These are phyloP conservation scores for Zasmidium angulare DNA, from an alignment of 2,329 filamentous ascomycete species.

Conservation along the genomic window DNA sequence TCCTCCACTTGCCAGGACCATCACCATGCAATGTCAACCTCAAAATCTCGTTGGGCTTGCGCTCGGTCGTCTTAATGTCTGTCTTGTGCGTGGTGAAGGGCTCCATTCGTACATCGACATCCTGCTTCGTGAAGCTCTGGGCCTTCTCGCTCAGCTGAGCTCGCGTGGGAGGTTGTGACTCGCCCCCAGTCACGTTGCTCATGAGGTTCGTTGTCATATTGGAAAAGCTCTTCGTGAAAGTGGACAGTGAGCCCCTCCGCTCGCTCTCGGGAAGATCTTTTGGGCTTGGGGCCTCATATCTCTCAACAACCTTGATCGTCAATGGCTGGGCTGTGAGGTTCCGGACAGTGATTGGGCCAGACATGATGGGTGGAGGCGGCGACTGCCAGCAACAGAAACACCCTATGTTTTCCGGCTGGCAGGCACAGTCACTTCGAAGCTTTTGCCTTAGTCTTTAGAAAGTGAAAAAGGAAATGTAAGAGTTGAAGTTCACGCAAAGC, in stretches of 20 bases:
- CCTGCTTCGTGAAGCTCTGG: conserved; percentile 60
- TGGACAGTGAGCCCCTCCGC: conserved; percentile 39
- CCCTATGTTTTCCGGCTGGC: background rate
- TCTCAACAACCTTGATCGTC: conserved; percentile 70
- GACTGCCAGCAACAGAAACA: background rate
- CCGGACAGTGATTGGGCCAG: conserved; percentile 64
- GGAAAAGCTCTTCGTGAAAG: conserved; percentile 21
- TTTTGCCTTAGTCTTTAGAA: background rate
- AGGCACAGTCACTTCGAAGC: background rate
- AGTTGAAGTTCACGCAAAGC: background rate
- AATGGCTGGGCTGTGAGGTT: conserved; percentile 77
- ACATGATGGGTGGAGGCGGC: conserved; percentile 24
- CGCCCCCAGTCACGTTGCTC: conserved; percentile 26
- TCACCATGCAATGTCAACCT: conserved; percentile 72
- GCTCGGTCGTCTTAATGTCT: conserved; percentile 60
- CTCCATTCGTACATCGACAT: conserved; percentile 63
- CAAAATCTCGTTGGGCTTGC: conserved; percentile 61
- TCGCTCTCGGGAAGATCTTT: conserved; percentile 26
- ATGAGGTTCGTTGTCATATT: conserved; percentile 40
- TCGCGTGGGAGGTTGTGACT: conserved; percentile 38
- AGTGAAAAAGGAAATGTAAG: background rate
- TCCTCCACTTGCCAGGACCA: conserved; percentile 62
- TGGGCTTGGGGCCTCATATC: conserved; percentile 61
- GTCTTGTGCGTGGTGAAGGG: conserved; percentile 68
- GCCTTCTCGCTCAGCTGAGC: conserved; percentile 54